Percentiles rank a stretch among this genome's conserved stretches.
Evolutionary conservation across 139 green algal species (phyloP).

Genomic region (Asterochloris sp.): DNA sequence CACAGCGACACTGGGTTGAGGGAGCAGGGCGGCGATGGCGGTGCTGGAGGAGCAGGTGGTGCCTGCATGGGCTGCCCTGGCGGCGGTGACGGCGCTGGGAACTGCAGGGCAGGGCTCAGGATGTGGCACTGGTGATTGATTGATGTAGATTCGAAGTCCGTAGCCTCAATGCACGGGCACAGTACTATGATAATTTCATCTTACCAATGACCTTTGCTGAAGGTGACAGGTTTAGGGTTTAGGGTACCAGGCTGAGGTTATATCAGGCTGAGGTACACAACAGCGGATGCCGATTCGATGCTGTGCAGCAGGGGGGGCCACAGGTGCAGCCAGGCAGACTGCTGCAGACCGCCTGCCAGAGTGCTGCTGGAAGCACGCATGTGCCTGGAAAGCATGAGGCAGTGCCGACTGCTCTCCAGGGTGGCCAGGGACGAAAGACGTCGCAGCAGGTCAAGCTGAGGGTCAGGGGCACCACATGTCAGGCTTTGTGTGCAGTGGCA

Average conservation of each 20-base stretch:
- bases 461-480: too few relatives aligned
- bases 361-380: neutral
- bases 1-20: conserved; percentile 1
- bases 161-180: too few relatives aligned
- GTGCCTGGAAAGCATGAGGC: neutral
- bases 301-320: too few relatives aligned
- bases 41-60: neutral
- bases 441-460: neutral
- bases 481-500: neutral
- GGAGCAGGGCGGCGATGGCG: conserved; percentile 6
- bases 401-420: neutral
- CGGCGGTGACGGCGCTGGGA: neutral
- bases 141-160: too few relatives aligned
- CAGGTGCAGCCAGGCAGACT: neutral
- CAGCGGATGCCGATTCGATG: too few relatives aligned
- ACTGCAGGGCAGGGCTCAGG: too few relatives aligned
- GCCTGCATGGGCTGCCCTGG: neutral
- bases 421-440: neutral
- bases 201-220: too few relatives aligned
- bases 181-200: too few relatives aligned
- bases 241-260: too few relatives aligned
- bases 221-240: too few relatives aligned
- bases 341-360: neutral
- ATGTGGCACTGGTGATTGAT: neutral
- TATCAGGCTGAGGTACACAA: too few relatives aligned